phyloP scores from a whole-genome alignment of 306 rosid species.

The Mimosa pudica region DNA sequence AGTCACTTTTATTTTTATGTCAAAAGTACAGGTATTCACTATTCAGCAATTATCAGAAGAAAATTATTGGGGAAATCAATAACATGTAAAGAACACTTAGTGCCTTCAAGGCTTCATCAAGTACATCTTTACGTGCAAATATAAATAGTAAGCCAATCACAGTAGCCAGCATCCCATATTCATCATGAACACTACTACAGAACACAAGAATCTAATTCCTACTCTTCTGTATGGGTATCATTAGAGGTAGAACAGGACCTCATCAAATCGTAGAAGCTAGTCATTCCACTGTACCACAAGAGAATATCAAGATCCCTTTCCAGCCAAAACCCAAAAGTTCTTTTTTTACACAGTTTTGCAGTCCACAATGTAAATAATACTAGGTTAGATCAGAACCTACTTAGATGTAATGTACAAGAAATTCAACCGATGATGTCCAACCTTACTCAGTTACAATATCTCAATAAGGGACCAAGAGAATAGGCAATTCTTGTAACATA shows the following conservation, averaged over 20 bases:
- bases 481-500: slow-evolving; percentile 4
- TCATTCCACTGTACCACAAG: slow-evolving; percentile 4
- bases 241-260: slow-evolving; percentile 2
- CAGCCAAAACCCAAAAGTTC: not conserved
- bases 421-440: slow-evolving; percentile 1
- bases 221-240: slow-evolving; percentile 8
- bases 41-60: not conserved
- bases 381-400: slow-evolving; percentile 18
- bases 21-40: slow-evolving; percentile 12
- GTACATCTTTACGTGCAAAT: not conserved
- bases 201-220: not conserved
- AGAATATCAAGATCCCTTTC: slow-evolving; percentile 2
- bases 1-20: slow-evolving; percentile 6
- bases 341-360: not conserved
- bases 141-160: not conserved
- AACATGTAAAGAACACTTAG: slow-evolving; percentile 4
- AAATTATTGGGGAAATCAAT: slow-evolving; percentile 14
- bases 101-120: slow-evolving; percentile 18
- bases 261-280: slow-evolving; percentile 6
- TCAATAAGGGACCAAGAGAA: not conserved
- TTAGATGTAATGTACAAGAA: not conserved
- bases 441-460: not conserved
- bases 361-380: not conserved
- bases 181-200: not conserved
- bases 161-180: not conserved